A percentile compares a stretch with the other conserved stretches of the same genome.
These are phyloP conservation scores for Penicillium sclerotigenum DNA, from an alignment of 2,329 filamentous ascomycete genomes.

Conservation along the genomic window DNA sequence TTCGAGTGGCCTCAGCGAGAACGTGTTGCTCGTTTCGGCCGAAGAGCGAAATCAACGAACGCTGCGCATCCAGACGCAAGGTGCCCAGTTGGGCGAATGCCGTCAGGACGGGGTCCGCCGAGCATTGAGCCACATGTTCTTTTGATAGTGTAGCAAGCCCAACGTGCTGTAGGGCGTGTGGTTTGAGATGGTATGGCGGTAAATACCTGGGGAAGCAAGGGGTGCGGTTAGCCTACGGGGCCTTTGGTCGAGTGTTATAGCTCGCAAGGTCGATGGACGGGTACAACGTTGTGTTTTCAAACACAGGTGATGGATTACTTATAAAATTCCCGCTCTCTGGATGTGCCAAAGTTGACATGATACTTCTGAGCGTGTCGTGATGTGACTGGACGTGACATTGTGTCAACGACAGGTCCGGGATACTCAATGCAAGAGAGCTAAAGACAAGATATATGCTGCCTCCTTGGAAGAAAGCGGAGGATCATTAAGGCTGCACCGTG, in stretches of 20 bases:
- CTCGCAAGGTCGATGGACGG: background rate
- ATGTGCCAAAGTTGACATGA: slow-evolving; percentile 3
- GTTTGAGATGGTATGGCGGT: slow-evolving; percentile 3
- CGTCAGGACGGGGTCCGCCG: slow-evolving; percentile 21
- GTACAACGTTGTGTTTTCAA: background rate
- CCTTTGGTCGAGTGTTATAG: background rate
- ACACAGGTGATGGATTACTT: slow-evolving; percentile 5
- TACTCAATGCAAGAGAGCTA: background rate
- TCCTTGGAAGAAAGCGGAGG: background rate
- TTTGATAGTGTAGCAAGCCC: background rate
- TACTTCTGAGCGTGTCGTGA: background rate
- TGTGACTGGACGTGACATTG: slow-evolving; percentile 2
- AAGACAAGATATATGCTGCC: background rate
- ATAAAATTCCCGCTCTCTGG: slow-evolving; percentile 15
- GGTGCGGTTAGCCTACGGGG: background rate
- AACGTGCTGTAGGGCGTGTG: slow-evolving; percentile 1
- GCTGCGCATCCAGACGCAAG: slow-evolving; percentile 22
- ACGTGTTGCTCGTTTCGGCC: slow-evolving; percentile 25
- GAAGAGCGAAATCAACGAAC: slow-evolving; percentile 29
- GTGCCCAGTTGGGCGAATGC: slow-evolving; percentile 29
- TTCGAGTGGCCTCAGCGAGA: slow-evolving; percentile 27
- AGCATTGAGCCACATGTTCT: slow-evolving; percentile 4
- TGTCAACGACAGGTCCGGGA: background rate
- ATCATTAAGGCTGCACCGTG: background rate
- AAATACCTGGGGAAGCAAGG: slow-evolving; percentile 1